Evolutionary conservation across 2,329 filamentous ascomycete genomes (phyloP).

Genomic region (Alternaria alternata): DNA sequence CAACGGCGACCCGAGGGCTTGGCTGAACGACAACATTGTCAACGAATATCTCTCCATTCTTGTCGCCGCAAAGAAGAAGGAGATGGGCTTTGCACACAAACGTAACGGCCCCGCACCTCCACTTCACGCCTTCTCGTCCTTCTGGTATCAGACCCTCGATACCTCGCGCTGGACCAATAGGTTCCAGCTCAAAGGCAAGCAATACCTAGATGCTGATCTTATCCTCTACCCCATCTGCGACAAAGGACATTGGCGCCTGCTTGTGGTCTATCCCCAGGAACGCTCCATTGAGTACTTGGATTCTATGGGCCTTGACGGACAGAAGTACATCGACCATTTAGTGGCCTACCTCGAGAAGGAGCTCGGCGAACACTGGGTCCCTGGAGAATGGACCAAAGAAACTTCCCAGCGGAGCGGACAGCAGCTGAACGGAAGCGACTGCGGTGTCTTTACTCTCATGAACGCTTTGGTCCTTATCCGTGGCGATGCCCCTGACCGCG

Average conservation of each 20-base stretch:
- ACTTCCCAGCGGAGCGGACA: slow-evolving; percentile 56
- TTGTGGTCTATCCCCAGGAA: slow-evolving; percentile 69
- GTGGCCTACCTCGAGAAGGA: slow-evolving; percentile 66
- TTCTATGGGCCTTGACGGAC: slow-evolving; percentile 62
- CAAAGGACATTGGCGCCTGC: slow-evolving; percentile 72
- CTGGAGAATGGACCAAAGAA: slow-evolving; percentile 67
- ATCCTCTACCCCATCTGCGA: slow-evolving; percentile 75
- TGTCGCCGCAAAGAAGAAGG: slow-evolving; percentile 65
- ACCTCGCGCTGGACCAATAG: slow-evolving; percentile 57
- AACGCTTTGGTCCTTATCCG: slow-evolving; percentile 70
- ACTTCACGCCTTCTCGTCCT: slow-evolving; percentile 70
- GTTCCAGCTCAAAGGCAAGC: slow-evolving; percentile 50
- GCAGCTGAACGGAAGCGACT: slow-evolving; percentile 76
- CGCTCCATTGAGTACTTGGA: slow-evolving; percentile 74
- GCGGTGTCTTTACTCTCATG: slow-evolving; percentile 78
- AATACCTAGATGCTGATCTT: slow-evolving; percentile 71
- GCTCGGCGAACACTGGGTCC: slow-evolving; percentile 63
- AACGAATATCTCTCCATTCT: slow-evolving; percentile 71
- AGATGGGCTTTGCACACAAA: slow-evolving; percentile 63
- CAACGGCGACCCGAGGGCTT: slow-evolving; percentile 59
- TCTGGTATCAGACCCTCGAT: slow-evolving; percentile 68
- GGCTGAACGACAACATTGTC: slow-evolving; percentile 81
- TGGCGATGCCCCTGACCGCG: slow-evolving; percentile 47
- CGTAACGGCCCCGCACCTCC: slow-evolving; percentile 64
- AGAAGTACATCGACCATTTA: slow-evolving; percentile 30